Percentiles rank a stretch among this genome's conserved stretches.
Conservation (phyloP, 2,329 filamentous ascomycete genomes). For the Sordariomycetes sp. region DNA sequence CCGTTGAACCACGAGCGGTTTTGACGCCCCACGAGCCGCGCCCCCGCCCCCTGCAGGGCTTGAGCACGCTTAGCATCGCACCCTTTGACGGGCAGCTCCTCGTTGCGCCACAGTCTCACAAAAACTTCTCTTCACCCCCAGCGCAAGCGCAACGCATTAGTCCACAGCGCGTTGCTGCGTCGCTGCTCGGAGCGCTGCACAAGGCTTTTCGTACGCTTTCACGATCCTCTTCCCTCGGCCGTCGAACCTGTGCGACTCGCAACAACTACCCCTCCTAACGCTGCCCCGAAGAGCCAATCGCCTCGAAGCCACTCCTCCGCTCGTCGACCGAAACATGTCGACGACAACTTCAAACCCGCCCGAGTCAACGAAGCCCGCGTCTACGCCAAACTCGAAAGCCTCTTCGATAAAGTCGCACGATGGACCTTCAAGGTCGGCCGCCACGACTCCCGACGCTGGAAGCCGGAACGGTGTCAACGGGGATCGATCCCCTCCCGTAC, state of each 20-base stretch:
- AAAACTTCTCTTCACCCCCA: background rate
- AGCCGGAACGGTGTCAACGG: too few relatives aligned
- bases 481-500: too few relatives aligned
- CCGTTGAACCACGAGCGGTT: too few relatives aligned
- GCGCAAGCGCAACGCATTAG: too few relatives aligned
- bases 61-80: background rate
- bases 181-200: background rate
- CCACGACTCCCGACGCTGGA: constrained; percentile 29
- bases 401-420: constrained; percentile 41
- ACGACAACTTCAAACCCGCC: constrained; percentile 11
- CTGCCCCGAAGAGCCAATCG: too few relatives aligned
- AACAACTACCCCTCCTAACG: too few relatives aligned
- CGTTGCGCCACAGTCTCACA: background rate
- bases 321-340: constrained; percentile 22
- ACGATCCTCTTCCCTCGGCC: too few relatives aligned
- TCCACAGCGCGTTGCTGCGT: too few relatives aligned
- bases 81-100: background rate
- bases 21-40: background rate
- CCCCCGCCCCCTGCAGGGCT: constrained; percentile 1
- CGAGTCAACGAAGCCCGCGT: constrained; percentile 24
- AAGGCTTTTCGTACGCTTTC: background rate
- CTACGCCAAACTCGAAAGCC: constrained; percentile 36
- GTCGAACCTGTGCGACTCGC: too few relatives aligned
- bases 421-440: constrained; percentile 28
- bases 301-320: background rate